Evolutionary conservation across 345 rosid species (phyloP).

Genomic region (Salix exigua): DNA sequence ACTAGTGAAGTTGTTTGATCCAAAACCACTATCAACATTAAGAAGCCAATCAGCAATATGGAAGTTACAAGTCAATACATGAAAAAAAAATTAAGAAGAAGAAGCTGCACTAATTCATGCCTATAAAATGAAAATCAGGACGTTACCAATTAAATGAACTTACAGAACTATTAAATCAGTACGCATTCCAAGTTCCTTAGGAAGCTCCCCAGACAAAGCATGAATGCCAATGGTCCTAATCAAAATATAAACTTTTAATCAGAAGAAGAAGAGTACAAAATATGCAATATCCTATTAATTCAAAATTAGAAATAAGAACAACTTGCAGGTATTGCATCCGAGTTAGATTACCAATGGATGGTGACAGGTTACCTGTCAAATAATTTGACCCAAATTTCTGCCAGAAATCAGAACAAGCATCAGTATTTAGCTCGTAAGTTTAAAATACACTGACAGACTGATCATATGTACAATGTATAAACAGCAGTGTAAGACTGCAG

Average conservation of each 20-base stretch:
- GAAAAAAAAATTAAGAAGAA: too few species aligned
- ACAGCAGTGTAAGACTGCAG: neutral
- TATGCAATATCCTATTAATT: neutral
- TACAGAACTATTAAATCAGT: conserved; percentile 47
- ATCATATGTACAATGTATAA: neutral
- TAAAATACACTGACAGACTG: neutral
- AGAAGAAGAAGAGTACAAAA: neutral
- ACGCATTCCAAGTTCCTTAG: conserved; percentile 62
- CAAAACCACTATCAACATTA: conserved; percentile 25
- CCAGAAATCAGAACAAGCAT: neutral
- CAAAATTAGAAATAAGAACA: neutral
- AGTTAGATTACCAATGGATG: conserved; percentile 47
- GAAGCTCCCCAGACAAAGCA: conserved; percentile 61
- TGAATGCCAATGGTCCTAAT: conserved; percentile 52
- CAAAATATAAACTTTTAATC: neutral
- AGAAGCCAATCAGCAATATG: too few species aligned
- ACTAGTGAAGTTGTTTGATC: too few species aligned
- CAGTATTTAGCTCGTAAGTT: neutral
- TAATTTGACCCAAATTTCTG: conserved; percentile 47
- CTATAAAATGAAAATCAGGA: neutral
- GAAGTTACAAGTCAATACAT: too few species aligned
- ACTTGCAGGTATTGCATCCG: conserved; percentile 58
- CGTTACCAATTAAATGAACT: conserved; percentile 17
- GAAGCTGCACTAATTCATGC: neutral
- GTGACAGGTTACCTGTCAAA: conserved; percentile 42